Evolutionary conservation across 1,284 basidiomycete genomes (phyloP).

Genomic region (Puccinia horiana): DNA sequence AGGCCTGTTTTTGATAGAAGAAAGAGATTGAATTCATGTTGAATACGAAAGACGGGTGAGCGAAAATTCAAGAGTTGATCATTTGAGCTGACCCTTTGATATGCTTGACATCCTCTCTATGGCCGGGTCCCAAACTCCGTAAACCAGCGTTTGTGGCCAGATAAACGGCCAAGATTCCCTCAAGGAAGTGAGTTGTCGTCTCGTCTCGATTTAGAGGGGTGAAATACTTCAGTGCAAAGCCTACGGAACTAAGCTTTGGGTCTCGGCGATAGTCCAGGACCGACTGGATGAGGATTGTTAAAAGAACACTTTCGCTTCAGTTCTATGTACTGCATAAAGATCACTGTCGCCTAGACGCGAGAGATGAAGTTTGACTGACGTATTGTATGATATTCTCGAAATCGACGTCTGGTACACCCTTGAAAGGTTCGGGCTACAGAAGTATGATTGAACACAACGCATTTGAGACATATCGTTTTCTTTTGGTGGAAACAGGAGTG

Average conservation of each 20-base stretch:
- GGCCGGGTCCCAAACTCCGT: neutral
- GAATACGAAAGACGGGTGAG: neutral
- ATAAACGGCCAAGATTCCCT: neutral
- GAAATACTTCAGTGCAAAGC: slow-evolving; percentile 13
- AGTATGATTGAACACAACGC: neutral
- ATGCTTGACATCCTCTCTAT: neutral
- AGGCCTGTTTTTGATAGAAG: neutral
- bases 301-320: neutral
- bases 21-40: neutral
- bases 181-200: neutral
- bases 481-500: neutral
- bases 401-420: neutral
- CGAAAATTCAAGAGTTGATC: neutral
- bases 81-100: slow-evolving; percentile 22
- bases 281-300: neutral
- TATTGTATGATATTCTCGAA: neutral
- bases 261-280: neutral
- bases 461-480: neutral
- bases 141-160: slow-evolving; percentile 15
- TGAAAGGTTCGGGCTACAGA: neutral
- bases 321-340: too few species aligned
- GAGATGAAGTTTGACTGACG: neutral
- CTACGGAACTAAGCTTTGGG: neutral
- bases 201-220: neutral
- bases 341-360: too few species aligned